Evolutionary conservation across 1,284 basidiomycete genomes (phyloP).

Genomic region (Heterobasidion irregulare): DNA sequence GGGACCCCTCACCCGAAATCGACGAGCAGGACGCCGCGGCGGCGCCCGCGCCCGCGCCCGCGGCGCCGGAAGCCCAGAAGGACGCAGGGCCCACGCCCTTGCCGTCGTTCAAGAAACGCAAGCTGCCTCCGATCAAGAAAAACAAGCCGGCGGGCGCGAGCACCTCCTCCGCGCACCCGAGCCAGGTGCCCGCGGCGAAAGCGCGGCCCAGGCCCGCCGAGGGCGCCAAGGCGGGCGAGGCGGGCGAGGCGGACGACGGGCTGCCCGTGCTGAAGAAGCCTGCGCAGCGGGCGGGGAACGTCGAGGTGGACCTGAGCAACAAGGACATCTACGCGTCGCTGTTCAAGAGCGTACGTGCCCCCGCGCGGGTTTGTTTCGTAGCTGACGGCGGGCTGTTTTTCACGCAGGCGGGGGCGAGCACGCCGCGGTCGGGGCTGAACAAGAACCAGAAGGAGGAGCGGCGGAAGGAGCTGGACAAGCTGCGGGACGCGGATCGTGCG

Average conservation of each 20-base stretch:
- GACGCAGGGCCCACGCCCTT: constrained; percentile 18
- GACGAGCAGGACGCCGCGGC: neutral
- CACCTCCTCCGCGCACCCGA: constrained; percentile 19
- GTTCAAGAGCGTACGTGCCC: constrained; percentile 49
- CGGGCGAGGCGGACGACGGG: constrained; percentile 10
- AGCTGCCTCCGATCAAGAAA: constrained; percentile 69
- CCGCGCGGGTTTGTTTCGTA: constrained; percentile 1
- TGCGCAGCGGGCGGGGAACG: constrained; percentile 26
- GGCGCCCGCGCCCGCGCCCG: neutral
- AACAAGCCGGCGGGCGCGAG: constrained; percentile 36
- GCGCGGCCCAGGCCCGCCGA: constrained; percentile 13
- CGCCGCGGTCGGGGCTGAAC: constrained; percentile 49
- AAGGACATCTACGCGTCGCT: constrained; percentile 53
- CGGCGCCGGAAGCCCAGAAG: constrained; percentile 9
- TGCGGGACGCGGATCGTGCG: constrained; percentile 62
- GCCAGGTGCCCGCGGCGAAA: constrained; percentile 18
- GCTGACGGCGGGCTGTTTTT: neutral
- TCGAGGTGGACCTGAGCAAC: constrained; percentile 60
- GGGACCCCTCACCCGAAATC: neutral
- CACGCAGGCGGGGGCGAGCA: constrained; percentile 37
- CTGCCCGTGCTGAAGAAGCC: constrained; percentile 22
- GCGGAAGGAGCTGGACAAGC: constrained; percentile 55
- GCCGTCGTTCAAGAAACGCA: constrained; percentile 41
- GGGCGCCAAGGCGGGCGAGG: constrained; percentile 18
- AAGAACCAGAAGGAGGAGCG: constrained; percentile 59